Evolutionary conservation across 768 basidiomycete species (phyloP).

Genomic region (Porpolomopsis calyptriformis): DNA sequence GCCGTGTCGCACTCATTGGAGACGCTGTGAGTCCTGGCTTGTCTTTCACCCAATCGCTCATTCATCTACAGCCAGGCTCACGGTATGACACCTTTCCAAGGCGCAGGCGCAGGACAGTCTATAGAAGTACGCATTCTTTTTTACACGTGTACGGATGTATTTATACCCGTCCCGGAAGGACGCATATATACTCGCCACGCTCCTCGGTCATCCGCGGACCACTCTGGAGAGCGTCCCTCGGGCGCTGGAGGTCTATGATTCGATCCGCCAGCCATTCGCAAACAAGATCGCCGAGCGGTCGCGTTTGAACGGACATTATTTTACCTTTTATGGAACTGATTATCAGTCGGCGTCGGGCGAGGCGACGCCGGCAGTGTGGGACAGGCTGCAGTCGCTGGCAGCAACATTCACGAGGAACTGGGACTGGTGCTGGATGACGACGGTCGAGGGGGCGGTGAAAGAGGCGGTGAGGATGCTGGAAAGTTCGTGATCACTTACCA

Average conservation of each 20-base stretch:
- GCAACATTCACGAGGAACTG: conserved; percentile 37
- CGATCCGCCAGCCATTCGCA: conserved; percentile 39
- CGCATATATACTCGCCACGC: conserved; percentile 33
- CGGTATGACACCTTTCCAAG: conserved; percentile 45
- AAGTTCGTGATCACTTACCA: background rate
- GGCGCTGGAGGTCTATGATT: conserved; percentile 38
- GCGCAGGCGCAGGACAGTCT: conserved; percentile 49
- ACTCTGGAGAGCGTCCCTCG: conserved; percentile 30
- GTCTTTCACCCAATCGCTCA: conserved; percentile 1
- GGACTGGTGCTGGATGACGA: conserved; percentile 54
- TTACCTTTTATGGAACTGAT: conserved; percentile 24
- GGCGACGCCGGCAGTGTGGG: conserved; percentile 15
- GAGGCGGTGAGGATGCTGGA: conserved; percentile 20
- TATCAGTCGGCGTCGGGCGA: background rate
- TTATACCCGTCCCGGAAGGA: conserved; percentile 29
- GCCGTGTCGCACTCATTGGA: conserved; percentile 37
- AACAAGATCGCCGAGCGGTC: conserved; percentile 28
- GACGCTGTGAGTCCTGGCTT: conserved; percentile 33
- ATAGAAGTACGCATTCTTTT: conserved; percentile 32
- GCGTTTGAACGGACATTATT: conserved; percentile 31
- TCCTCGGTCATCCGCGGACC: conserved; percentile 35
- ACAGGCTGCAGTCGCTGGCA: conserved; percentile 30
- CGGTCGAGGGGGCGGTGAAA: conserved; percentile 30
- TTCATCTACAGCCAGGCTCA: conserved; percentile 36
- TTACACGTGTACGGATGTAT: conserved; percentile 28